Base-by-base conservation (phyloP, 148 eudicot genomes). In the Nepenthes mirabilis region DNA sequence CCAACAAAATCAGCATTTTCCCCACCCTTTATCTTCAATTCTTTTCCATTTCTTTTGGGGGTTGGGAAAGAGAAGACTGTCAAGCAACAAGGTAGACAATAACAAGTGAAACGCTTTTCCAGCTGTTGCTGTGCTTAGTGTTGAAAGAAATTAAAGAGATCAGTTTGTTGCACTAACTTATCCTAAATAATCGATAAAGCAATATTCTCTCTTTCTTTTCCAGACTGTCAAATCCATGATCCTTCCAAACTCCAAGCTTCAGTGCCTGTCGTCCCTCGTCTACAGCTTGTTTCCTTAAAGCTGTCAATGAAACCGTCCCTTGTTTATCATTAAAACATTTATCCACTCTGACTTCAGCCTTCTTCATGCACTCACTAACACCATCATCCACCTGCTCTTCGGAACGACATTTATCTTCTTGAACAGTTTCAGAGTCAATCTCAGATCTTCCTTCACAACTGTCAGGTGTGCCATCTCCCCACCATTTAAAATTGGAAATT, bases 181-280 rank as follows among this genome's bases (percentile, higher is more conserved):
- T 57, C 62, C 67, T 67, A 59, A 83, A 83, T 50, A 86, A 64
- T 52, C 70, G 79, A 36, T 43, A 67, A 14, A 83, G 70, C 64
- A 80, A 67, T 61, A 57, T 35, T 58, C 65, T 72, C 67, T 86
- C 79, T 47, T 71, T 65, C 48, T 59, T 65, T 57, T 67, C 73
- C 53, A 83, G 70, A 55, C 68, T 77, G 43, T 71, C 74, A 33
- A 60, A 64, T 37, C 79, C 77, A 56, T 66, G 64, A 48, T 76
- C 74, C 47, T 72, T 66, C 65, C 77, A 59, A 60, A 67, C 75
- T 49, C 83, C 82, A 37, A 73, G 80, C 60, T 66, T 75, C 14
- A 79, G 68, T 33, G 77, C 88, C 60, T 69, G 65, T 67, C 58
- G 57, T 37, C 86, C 88, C 64, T 79, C 94, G 33, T 80, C 76